Percentiles rank a stretch among this genome's conserved stretches.
phyloP scores from a whole-genome alignment of 305 asterid genomes.

The Ajuga reptans region DNA sequence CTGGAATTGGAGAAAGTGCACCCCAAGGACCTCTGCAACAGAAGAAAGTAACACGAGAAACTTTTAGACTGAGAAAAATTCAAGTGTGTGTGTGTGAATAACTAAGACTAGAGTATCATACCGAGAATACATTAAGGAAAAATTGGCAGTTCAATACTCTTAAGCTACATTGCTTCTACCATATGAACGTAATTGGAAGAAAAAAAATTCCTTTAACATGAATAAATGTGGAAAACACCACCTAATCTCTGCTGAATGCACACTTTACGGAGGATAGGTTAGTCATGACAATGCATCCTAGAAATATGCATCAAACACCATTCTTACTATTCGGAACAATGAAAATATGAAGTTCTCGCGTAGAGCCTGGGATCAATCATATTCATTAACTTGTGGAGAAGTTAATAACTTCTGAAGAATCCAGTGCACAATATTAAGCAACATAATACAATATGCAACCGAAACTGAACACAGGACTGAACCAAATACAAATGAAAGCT shows the following conservation, averaged over 20 bases:
- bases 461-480: background rate
- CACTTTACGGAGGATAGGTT: background rate
- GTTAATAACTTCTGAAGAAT: background rate
- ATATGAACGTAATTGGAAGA: background rate
- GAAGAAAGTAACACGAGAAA: conserved; percentile 19
- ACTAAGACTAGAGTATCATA: background rate
- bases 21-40: conserved; percentile 91
- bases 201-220: background rate
- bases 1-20: conserved; percentile 86
- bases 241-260: background rate
- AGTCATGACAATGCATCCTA: background rate
- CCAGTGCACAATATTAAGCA: conserved; percentile 9
- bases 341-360: background rate
- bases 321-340: background rate
- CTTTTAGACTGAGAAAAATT: background rate
- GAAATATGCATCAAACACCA: background rate
- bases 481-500: conserved; percentile 8
- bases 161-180: background rate
- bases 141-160: background rate
- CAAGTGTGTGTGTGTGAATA: background rate
- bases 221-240: conserved; percentile 5
- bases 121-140: background rate
- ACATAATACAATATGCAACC: background rate
- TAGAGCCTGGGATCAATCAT: conserved; percentile 5
- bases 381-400: background rate